Percentiles rank a stretch among this genome's conserved stretches.
phyloP scores from a whole-genome alignment of 2,329 filamentous ascomycete species.

The Teratosphaeriaceae sp. region DNA sequence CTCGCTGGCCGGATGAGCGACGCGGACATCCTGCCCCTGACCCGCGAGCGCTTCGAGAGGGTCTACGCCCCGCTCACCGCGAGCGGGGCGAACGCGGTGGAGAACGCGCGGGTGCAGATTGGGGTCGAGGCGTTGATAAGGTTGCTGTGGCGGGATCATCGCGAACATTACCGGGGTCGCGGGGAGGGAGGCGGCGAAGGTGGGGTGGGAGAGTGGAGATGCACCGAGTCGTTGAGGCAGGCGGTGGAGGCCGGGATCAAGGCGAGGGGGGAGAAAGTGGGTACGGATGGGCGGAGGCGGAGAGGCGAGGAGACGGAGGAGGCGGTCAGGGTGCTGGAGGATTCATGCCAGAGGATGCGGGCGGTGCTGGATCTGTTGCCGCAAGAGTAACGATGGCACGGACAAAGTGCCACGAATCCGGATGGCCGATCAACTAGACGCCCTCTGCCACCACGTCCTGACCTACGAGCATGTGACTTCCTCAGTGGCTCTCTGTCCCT shows the following conservation, averaged over 20 bases:
- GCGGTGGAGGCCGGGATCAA: slow-evolving; percentile 49
- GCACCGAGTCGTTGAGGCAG: slow-evolving; percentile 5
- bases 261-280: slow-evolving; percentile 42
- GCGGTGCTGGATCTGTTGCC: background rate
- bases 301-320: slow-evolving; percentile 37
- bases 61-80: slow-evolving; percentile 63
- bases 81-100: slow-evolving; percentile 51
- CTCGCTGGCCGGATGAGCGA: slow-evolving; percentile 37
- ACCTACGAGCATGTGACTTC: no score
- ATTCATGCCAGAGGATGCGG: slow-evolving; percentile 27
- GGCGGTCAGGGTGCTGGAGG: slow-evolving; percentile 28
- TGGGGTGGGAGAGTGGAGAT: slow-evolving; percentile 22
- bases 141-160: slow-evolving; percentile 38
- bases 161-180: no score
- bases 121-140: slow-evolving; percentile 60
- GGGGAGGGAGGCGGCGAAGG: no score
- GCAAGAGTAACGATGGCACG: no score
- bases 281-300: slow-evolving; percentile 38
- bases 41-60: slow-evolving; percentile 44
- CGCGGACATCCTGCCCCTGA: slow-evolving; percentile 44
- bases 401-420: no score
- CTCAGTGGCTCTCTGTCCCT: no score
- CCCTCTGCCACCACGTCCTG: no score
- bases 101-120: slow-evolving; percentile 68
- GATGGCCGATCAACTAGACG: no score